A percentile compares a stretch with the other conserved stretches of the same genome.
phyloP scores from a whole-genome alignment of 192 early-diverging fungal species.

The Phycomyces nitens region DNA sequence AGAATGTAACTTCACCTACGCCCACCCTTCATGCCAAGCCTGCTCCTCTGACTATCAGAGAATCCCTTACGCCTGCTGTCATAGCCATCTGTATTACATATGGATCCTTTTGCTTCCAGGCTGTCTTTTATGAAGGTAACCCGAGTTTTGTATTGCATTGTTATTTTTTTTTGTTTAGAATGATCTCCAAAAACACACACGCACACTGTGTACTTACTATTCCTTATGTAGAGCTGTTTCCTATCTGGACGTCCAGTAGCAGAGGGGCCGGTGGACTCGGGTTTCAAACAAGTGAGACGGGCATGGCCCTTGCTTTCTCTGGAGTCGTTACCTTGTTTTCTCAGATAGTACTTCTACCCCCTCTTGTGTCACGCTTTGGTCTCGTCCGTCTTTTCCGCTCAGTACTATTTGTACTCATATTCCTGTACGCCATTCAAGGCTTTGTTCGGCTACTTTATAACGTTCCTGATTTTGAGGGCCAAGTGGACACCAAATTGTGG shows the following conservation, averaged over 20 bases:
- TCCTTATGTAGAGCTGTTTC: slow-evolving; percentile 10
- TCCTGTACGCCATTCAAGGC: slow-evolving; percentile 18
- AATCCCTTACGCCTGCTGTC: slow-evolving; percentile 22
- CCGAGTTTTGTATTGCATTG: neutral
- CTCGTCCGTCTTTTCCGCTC: slow-evolving; percentile 37
- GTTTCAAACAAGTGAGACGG: slow-evolving; percentile 44
- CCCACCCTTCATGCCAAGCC: slow-evolving; percentile 9
- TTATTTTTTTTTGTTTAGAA: too few relatives aligned
- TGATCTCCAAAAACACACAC: too few relatives aligned
- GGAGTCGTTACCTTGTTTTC: slow-evolving; percentile 42
- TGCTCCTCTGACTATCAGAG: slow-evolving; percentile 15
- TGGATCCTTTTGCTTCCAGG: slow-evolving; percentile 18
- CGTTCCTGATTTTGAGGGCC: slow-evolving; percentile 20
- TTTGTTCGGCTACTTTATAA: slow-evolving; percentile 25
- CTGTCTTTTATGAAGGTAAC: slow-evolving; percentile 28
- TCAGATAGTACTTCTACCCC: slow-evolving; percentile 48
- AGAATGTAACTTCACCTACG: slow-evolving; percentile 9
- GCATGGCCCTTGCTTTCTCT: slow-evolving; percentile 44
- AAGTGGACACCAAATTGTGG: slow-evolving; percentile 19
- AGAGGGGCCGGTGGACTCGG: slow-evolving; percentile 48
- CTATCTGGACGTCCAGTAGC: slow-evolving; percentile 19
- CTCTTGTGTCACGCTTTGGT: slow-evolving; percentile 41
- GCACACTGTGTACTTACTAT: neutral
- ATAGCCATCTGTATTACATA: slow-evolving; percentile 16
- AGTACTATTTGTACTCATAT: slow-evolving; percentile 17